Evolutionary conservation across 2,329 filamentous ascomycete genomes (phyloP).

Genomic region (Penicillium crustosum): DNA sequence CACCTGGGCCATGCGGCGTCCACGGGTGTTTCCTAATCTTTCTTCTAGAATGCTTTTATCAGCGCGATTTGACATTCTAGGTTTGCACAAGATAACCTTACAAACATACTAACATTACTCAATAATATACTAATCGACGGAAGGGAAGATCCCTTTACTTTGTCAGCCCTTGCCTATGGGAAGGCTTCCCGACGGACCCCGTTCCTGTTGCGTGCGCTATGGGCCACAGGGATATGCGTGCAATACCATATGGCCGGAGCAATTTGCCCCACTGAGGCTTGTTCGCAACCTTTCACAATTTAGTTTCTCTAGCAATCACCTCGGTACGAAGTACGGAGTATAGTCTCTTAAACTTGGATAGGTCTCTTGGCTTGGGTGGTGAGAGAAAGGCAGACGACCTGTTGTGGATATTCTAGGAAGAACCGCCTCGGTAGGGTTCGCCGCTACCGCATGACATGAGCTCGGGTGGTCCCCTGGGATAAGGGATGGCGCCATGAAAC

Average conservation of each 20-base stretch:
- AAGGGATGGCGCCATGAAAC: conserved; percentile 8
- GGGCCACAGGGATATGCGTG: conserved; percentile 8
- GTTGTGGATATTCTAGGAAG: not conserved
- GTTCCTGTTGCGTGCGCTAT: conserved; percentile 11
- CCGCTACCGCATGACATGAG: not conserved
- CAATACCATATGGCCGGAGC: conserved; percentile 9
- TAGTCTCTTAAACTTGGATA: not conserved
- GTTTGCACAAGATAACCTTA: not conserved
- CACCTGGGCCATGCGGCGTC: not conserved
- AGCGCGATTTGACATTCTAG: not conserved
- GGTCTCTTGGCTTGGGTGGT: not conserved
- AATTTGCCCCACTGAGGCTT: conserved; percentile 6
- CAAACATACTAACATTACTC: not conserved
- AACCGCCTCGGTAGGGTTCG: not conserved
- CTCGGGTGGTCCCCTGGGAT: not conserved
- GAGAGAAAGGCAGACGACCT: not conserved
- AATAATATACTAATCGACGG: no score
- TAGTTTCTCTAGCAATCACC: not conserved
- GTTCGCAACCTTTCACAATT: not conserved
- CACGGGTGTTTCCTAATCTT: not conserved
- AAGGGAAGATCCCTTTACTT: not conserved
- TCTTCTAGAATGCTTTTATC: not conserved
- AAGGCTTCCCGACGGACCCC: conserved; percentile 22
- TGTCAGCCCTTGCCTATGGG: conserved; percentile 18
- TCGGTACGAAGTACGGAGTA: not conserved